These are phyloP conservation scores for Serpula lacrymans DNA, from an alignment of 768 basidiomycete species.

Conservation along the genomic window DNA sequence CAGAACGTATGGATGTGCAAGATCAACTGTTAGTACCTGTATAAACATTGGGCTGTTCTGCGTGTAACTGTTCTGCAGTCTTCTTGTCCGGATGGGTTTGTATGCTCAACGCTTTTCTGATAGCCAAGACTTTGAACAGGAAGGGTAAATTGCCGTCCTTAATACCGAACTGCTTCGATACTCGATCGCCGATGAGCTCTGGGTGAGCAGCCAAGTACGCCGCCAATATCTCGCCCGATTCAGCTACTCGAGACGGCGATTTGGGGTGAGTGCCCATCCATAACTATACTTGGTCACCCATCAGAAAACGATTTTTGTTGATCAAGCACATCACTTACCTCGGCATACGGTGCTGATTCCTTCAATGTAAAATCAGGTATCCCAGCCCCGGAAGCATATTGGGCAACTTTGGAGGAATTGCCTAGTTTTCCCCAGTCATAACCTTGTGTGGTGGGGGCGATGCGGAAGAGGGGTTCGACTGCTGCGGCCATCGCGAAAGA, in stretches of 20 bases:
- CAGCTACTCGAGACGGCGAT: conserved; percentile 54
- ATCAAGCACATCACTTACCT: conserved; percentile 57
- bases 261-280: conserved; percentile 99
- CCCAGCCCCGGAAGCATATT: conserved; percentile 62
- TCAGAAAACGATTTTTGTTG: no score
- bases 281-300: conserved; percentile 45
- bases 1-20: conserved; percentile 3
- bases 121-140: conserved; percentile 89
- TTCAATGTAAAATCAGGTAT: conserved; percentile 67
- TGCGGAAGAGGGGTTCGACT: conserved; percentile 64
- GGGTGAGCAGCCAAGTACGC: conserved; percentile 64
- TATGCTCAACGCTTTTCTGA: conserved; percentile 85
- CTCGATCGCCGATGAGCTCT: conserved; percentile 59
- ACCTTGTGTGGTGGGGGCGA: conserved; percentile 78
- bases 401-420: conserved; percentile 78
- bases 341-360: conserved; percentile 80
- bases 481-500: conserved; percentile 19
- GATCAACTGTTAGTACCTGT: conserved; percentile 57
- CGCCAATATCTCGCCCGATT: conserved; percentile 47
- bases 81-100: conserved; percentile 90
- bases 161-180: conserved; percentile 54
- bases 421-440: conserved; percentile 97
- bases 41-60: conserved; percentile 76
- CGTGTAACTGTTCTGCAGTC: conserved; percentile 69
- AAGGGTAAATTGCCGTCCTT: conserved; percentile 76